A percentile compares a stretch with the other conserved stretches of the same genome.
Conservation (phyloP, 495 filamentous ascomycete species). For the Aspergillus sparsus region DNA sequence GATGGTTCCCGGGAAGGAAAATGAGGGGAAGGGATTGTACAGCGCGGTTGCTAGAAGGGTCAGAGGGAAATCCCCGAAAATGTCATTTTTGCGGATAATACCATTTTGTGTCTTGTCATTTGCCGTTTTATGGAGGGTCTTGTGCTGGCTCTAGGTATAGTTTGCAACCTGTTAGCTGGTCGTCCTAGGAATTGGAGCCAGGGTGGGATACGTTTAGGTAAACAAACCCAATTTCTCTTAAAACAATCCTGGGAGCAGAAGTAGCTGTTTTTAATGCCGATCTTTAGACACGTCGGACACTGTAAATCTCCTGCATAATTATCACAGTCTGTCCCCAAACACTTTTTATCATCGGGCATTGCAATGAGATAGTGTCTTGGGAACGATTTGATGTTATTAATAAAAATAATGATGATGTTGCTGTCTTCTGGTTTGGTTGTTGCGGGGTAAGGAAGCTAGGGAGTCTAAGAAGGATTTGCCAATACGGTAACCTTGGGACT, state of each 20-base stretch:
- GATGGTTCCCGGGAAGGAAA: constrained; percentile 77
- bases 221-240: constrained; percentile 91
- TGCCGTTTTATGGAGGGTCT: constrained; percentile 74
- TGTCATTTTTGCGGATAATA: constrained; percentile 59
- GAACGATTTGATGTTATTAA: no score
- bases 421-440: no score
- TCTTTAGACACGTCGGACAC: constrained; percentile 90
- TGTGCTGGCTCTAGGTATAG: constrained; percentile 68
- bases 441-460: no score
- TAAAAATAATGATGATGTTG: no score
- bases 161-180: neutral
- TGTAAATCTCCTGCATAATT: constrained; percentile 83
- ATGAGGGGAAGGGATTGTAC: constrained; percentile 88
- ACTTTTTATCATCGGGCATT: constrained; percentile 51
- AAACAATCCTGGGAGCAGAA: constrained; percentile 99
- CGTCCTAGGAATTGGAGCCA: neutral
- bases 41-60: constrained; percentile 64
- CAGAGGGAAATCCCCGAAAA: constrained; percentile 75
- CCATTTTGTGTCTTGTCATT: constrained; percentile 60
- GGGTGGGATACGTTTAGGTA: constrained; percentile 12
- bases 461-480: no score
- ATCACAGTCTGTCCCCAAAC: constrained; percentile 74
- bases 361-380: neutral
- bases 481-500: no score
- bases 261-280: constrained; percentile 77